Evolutionary conservation across 2,329 filamentous ascomycete species (phyloP).

Genomic region (Fusarium coicis): DNA sequence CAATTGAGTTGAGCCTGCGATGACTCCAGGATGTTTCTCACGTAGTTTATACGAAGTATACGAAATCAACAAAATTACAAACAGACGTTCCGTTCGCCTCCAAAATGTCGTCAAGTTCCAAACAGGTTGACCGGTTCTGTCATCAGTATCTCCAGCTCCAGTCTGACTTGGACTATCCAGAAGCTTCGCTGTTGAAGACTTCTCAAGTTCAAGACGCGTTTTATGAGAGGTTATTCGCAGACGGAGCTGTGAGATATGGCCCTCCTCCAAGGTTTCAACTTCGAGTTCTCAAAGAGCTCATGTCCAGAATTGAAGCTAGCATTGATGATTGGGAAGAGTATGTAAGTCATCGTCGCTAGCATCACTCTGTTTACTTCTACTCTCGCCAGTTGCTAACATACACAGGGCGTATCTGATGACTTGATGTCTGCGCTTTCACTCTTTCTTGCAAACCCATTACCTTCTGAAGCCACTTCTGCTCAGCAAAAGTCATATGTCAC

Average conservation of each 20-base stretch:
- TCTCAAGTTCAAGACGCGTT: constrained; percentile 73
- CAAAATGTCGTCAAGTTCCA: constrained; percentile 32
- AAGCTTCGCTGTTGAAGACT: constrained; percentile 65
- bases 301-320: constrained; percentile 75
- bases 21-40: constrained; percentile 16
- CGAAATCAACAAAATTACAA: background rate
- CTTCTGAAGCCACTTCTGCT: constrained; percentile 71
- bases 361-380: background rate
- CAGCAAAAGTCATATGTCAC: constrained; percentile 81
- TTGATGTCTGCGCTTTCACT: constrained; percentile 76
- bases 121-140: constrained; percentile 64
- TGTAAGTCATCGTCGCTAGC: constrained; percentile 66
- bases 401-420: constrained; percentile 83
- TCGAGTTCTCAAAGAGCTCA: constrained; percentile 77
- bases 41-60: constrained; percentile 11
- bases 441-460: constrained; percentile 71
- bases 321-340: constrained; percentile 87
- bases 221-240: constrained; percentile 73
- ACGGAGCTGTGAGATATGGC: constrained; percentile 62
- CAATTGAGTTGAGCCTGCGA: constrained; percentile 23
- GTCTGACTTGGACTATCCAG: constrained; percentile 71
- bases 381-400: constrained; percentile 37
- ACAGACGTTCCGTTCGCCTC: background rate
- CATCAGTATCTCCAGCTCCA: constrained; percentile 85
- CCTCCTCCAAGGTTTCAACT: constrained; percentile 77